Conservation (phyloP, 176 grass and related monocot species). For the Canna indica region DNA sequence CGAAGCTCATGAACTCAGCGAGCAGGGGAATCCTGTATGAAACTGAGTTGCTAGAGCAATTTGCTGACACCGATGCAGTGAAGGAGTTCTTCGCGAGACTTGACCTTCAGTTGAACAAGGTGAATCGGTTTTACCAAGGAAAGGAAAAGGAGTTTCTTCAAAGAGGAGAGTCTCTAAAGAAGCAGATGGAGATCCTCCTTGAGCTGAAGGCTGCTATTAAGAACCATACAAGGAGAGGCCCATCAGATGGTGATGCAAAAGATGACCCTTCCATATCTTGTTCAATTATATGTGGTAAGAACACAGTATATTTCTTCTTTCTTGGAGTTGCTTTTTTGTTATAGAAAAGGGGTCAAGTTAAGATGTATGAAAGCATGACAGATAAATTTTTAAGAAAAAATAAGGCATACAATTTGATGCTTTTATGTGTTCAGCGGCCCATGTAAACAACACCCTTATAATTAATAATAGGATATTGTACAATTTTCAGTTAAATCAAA, state of each 20-base stretch:
- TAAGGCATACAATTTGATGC: too few species aligned
- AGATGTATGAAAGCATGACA: too few species aligned
- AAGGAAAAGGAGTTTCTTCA: slow-evolving; percentile 77
- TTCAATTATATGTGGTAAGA: slow-evolving; percentile 66
- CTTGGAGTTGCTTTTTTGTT: too few species aligned
- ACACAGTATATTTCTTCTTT: not conserved
- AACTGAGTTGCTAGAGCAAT: slow-evolving; percentile 46
- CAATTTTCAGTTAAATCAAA: too few species aligned
- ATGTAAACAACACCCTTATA: too few species aligned
- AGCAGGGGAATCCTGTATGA: slow-evolving; percentile 54
- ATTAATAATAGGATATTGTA: too few species aligned
- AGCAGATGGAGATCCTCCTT: slow-evolving; percentile 78
- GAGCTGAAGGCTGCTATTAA: slow-evolving; percentile 60
- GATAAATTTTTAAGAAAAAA: too few species aligned
- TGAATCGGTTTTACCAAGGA: slow-evolving; percentile 77
- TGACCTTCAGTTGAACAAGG: slow-evolving; percentile 86
- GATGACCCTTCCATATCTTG: slow-evolving; percentile 76
- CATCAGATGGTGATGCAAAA: slow-evolving; percentile 28
- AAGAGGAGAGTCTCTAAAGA: slow-evolving; percentile 58
- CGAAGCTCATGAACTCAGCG: slow-evolving; percentile 31
- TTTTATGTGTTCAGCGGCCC: too few species aligned
- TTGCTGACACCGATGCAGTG: slow-evolving; percentile 28
- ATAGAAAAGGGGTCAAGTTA: not conserved
- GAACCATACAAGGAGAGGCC: slow-evolving; percentile 26
- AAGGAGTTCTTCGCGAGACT: slow-evolving; percentile 55